These are phyloP conservation scores for Kwoniella mangroviensis DNA, from an alignment of 768 basidiomycete species.

Conservation along the genomic window DNA sequence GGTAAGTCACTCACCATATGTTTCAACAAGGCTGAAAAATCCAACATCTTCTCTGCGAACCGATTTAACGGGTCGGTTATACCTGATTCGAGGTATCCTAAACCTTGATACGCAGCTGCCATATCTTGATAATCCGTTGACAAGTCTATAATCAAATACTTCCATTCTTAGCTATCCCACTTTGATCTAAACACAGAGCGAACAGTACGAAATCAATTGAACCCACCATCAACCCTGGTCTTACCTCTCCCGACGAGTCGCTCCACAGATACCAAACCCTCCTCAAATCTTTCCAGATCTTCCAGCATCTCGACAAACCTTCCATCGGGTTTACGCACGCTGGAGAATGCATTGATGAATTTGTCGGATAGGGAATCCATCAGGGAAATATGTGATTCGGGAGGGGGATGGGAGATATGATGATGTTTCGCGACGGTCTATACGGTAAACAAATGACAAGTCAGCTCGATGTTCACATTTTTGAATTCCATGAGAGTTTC, in stretches of 20 bases:
- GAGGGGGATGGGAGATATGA: constrained; percentile 88
- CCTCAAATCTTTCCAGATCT: constrained; percentile 92
- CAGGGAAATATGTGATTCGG: constrained; percentile 64
- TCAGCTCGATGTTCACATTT: neutral
- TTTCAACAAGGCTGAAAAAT: constrained; percentile 87
- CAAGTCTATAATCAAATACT: constrained; percentile 70
- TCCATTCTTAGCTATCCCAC: constrained; percentile 2
- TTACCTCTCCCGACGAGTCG: constrained; percentile 78
- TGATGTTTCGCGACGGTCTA: constrained; percentile 98
- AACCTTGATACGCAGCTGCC: constrained; percentile 91
- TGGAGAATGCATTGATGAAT: constrained; percentile 91
- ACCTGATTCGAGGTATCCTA: constrained; percentile 96
- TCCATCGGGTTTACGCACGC: constrained; percentile 95
- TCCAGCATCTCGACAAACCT: constrained; percentile 92
- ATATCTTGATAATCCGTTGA: constrained; percentile 96
- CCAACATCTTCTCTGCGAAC: constrained; percentile 92
- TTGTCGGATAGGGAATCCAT: constrained; percentile 96
- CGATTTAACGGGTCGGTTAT: constrained; percentile 97
- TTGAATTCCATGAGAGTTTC: no score
- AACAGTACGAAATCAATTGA: neutral
- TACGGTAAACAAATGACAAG: neutral
- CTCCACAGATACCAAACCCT: constrained; percentile 81
- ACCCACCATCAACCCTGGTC: constrained; percentile 80
- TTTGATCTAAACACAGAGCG: neutral
- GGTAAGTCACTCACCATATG: constrained; percentile 69